Conservation (phyloP, 176 grass and related monocot species). For the Raddia guianensis region DNA sequence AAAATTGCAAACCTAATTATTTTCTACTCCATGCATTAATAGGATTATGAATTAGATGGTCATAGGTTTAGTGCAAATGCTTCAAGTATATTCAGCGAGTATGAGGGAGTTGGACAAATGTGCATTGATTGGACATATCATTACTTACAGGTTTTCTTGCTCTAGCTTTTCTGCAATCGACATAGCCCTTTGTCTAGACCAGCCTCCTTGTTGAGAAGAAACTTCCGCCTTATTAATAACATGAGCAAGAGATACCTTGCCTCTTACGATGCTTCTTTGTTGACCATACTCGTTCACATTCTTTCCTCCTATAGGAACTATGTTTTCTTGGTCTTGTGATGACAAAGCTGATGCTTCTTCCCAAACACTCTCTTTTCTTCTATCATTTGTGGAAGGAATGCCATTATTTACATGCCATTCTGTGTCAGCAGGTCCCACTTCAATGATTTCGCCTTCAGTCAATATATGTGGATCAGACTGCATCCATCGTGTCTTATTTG, state of each 20-base stretch:
- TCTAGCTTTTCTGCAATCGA: slow-evolving; percentile 93
- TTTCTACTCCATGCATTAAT: background rate
- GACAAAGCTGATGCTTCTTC: slow-evolving; percentile 42
- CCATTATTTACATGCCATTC: slow-evolving; percentile 34
- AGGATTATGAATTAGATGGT: background rate
- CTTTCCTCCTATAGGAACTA: slow-evolving; percentile 29
- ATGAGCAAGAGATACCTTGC: slow-evolving; percentile 80
- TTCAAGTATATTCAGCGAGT: background rate
- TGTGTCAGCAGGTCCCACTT: slow-evolving; percentile 54
- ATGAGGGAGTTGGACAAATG: background rate
- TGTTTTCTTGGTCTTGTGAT: slow-evolving; percentile 41
- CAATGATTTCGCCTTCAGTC: slow-evolving; percentile 91
- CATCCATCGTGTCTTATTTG: slow-evolving; percentile 65
- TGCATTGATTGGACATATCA: slow-evolving; percentile 17
- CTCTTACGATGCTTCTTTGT: slow-evolving; percentile 57
- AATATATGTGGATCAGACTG: slow-evolving; percentile 87
- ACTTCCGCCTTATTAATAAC: slow-evolving; percentile 74
- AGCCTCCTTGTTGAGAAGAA: slow-evolving; percentile 53
- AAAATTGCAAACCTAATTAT: background rate
- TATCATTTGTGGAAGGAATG: slow-evolving; percentile 33
- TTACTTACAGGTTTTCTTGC: slow-evolving; percentile 93
- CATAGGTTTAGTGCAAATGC: background rate
- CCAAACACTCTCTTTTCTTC: slow-evolving; percentile 19
- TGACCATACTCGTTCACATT: slow-evolving; percentile 40
- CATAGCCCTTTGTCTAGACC: slow-evolving; percentile 80